Evolutionary conservation across 2,329 filamentous ascomycete species (phyloP).

Genomic region (Graphilbum sp.): DNA sequence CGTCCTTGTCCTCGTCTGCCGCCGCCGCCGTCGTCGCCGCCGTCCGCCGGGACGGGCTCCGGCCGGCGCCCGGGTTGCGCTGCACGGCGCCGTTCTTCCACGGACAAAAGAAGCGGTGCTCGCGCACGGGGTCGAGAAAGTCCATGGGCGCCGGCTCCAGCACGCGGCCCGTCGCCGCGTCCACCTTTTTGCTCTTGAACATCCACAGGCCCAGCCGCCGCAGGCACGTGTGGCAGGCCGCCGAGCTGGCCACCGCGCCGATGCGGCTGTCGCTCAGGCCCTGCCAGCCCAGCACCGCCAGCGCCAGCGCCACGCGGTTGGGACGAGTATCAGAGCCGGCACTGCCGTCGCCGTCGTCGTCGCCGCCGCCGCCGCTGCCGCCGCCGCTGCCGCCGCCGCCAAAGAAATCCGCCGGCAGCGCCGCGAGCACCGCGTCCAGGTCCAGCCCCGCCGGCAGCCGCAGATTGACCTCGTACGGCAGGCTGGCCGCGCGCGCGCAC

Average conservation of each 20-base stretch:
- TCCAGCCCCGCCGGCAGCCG: conserved; percentile 36
- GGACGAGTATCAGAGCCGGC: too few relatives aligned
- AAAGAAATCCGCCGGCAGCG: conserved; percentile 41
- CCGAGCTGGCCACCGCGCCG: conserved; percentile 51
- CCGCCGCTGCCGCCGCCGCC: conserved; percentile 10
- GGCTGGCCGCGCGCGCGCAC: conserved; percentile 32
- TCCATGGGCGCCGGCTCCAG: conserved; percentile 46
- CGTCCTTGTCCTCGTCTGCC: conserved; percentile 19
- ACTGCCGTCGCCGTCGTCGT: conserved; percentile 10
- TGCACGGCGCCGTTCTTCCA: conserved; percentile 55
- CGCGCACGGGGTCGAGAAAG: conserved; percentile 49
- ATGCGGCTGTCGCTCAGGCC: conserved; percentile 38
- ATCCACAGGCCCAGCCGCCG: conserved; percentile 86
- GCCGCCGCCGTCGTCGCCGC: too few relatives aligned
- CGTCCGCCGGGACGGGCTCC: background rate
- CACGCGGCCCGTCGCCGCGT: conserved; percentile 30
- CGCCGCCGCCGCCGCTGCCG: too few relatives aligned
- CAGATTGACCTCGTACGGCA: conserved; percentile 47
- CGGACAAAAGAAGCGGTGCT: conserved; percentile 73
- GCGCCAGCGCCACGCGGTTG: conserved; percentile 46
- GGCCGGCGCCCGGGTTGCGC: conserved; percentile 23
- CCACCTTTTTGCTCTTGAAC: conserved; percentile 61
- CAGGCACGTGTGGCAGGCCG: conserved; percentile 73
- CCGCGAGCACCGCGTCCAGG: conserved; percentile 29
- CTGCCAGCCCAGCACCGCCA: conserved; percentile 65